Base-by-base conservation (phyloP, 2,329 filamentous ascomycete genomes). In the Aspergillus costaricaensis region DNA sequence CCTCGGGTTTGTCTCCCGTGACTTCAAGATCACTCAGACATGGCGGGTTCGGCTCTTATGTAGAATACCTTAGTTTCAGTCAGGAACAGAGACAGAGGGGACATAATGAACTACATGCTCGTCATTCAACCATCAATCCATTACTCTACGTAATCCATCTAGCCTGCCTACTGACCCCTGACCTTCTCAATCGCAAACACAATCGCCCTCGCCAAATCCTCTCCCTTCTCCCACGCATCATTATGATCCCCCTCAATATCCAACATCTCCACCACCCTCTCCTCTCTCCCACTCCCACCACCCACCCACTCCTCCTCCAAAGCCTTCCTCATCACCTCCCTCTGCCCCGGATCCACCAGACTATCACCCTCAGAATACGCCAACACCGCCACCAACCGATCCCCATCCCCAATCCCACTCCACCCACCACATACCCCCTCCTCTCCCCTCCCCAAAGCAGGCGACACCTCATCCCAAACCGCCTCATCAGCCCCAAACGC, bases 271-370 rank as follows among this genome's bases (percentile, higher is more conserved):
- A 80, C 73, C 54, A 36, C 32, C 70, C 77, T 76, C 75, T 72
- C 74, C 71, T 70, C 1, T 61, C 57, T 15, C 61, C 43, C 19
- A 55, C 55, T 15, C 59, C 50, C 3, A 9, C 23, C 30, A 9
- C 23, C 30, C 47, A 83, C 74, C 81, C 81, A 78, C 71, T 77
- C 32, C 32, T 44, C 68, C 74, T 82, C 72, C 79, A 85, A 73
- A 73, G 80, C 73, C 73, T 82, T 64, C 80, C 82, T 68, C 83
- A 86, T 80, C 2, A 52, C 68, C 47, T 75, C 70, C 6, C 71
- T 54, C 63, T 81, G 79, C 1, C 60, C 63, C 48, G 62, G 59
- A 67, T 80, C 76, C 8, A 81, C 76, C 36, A 80, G 65, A 43
- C 69, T 72, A 68, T 82, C 80, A 17, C 74, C 73, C n/a, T 58